Base-by-base conservation (phyloP, 768 basidiomycete genomes). In the Tricholoma furcatifolium region DNA sequence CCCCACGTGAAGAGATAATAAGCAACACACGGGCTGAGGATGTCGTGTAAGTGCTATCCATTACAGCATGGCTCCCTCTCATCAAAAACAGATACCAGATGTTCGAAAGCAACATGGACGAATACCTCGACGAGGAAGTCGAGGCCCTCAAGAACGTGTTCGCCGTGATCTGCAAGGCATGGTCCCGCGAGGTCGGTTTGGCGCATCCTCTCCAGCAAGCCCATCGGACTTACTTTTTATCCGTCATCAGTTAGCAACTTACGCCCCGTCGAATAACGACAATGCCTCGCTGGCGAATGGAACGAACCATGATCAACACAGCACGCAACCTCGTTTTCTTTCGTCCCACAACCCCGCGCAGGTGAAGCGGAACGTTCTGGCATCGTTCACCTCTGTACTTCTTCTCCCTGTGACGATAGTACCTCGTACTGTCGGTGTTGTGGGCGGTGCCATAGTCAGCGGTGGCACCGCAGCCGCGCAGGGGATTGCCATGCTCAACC, bases 91-190 rank as follows among this genome's bases (percentile, higher is more conserved):
- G 93, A 11, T 96, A 92, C 67, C 82, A 79, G 42, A 97, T 98
- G 93, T 98, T 98, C 60, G 95, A 98, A 68, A 75, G 80, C 9
- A 90, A 95, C 66, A 97, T 98, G 92, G 95, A 97, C 64, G 95
- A 98, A 63, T 98, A 98, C 62, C 85, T 98, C 2, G 89, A 93
- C 54, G 93, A 98, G 64, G 96, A 99, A 67, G 79, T 88, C 5
- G 95, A 97, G 52, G 80, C 79, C 53, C 77, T 92, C 45, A 93
- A 93, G 62, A 78, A 76, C 4, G 73, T 78, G 0, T 82, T 97
- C 50, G 89, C 91, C 30, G 72, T 67, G 2, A 88, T 89, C 12
- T 94, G 89, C 65, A 81, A 81, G 53, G 76, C 73, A 1, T 98
- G 94, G 97, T 88, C 95, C 53, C 74, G 72, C 7, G 79, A 88